Conservation (phyloP, 768 basidiomycete species). For the Lactarius sanguifluus region DNA sequence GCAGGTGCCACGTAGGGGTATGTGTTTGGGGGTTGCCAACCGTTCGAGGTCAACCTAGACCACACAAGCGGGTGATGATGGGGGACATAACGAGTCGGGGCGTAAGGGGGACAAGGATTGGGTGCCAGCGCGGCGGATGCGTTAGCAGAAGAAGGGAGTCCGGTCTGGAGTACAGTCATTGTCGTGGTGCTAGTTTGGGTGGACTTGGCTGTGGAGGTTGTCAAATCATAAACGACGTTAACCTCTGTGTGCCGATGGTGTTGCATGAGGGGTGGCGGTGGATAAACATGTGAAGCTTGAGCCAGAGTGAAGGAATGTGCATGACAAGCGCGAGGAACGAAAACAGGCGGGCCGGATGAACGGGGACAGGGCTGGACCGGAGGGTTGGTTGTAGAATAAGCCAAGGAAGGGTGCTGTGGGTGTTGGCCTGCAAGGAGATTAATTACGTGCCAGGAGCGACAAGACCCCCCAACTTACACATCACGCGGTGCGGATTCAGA, state of each 20-base stretch:
- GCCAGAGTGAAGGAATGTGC: not conserved
- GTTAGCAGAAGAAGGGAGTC: not conserved
- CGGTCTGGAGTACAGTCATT: conserved; percentile 6
- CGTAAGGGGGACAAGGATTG: not conserved
- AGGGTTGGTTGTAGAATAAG: not conserved
- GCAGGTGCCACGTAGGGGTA: not conserved
- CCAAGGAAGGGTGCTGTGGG: conserved; percentile 6
- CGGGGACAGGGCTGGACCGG: not conserved
- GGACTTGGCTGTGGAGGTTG: conserved; percentile 8
- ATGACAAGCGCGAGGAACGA: not conserved
- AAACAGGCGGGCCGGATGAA: not conserved
- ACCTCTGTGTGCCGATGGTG: conserved; percentile 4
- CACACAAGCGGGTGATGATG: not conserved
- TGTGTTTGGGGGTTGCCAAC: not conserved
- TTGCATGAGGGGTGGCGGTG: not conserved
- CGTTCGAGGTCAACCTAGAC: not conserved
- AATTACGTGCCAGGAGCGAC: conserved; percentile 9
- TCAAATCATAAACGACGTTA: conserved; percentile 2
- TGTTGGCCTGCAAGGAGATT: conserved; percentile 8
- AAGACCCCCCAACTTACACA: conserved; percentile 6
- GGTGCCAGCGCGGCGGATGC: not conserved
- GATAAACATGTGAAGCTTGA: conserved; percentile 1
- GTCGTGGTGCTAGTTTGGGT: conserved; percentile 8
- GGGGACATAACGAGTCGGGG: not conserved
- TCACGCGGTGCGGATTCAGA: conserved; percentile 13